Base-by-base conservation (phyloP, 2,329 filamentous ascomycete genomes). In the Pseudocercospora ulei region DNA sequence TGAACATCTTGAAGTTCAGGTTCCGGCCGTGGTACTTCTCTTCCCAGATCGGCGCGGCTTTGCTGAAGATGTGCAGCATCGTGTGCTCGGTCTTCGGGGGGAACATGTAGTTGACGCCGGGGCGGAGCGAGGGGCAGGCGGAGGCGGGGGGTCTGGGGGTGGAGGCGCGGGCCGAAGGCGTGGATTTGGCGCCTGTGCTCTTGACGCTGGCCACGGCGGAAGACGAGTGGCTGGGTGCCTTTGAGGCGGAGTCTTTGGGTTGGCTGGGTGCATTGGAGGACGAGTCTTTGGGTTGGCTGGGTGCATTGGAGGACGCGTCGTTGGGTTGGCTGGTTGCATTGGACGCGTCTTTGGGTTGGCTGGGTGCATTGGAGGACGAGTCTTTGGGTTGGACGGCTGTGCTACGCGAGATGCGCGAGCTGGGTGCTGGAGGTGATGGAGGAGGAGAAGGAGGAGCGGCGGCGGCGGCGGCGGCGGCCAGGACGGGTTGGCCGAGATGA, bases 1-100 rank as follows among this genome's bases (percentile, higher is more conserved):
- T 52, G 42, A 58, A 60, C n/a, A 56, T 54, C 27, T 59, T 60
- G 46, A 60, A 57, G 8, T 40, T 34, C 34, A 50, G 34, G 1
- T 38, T 25, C 22, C 46, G 33, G 14, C 43, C 39, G 7, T 43
- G 27, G 22, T 51, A 52, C 25, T 48, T 46, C 3, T 36, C 43
- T 22, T 54, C 48, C 55, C 55, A 58, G 23, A 58, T 39, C 22
- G 46, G 48, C 3, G 39, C 31, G 14, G 45, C 44, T 35, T 53
- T 50, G 14, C 42, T 48, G 46, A 58, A 57, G 27, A 58, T 41
- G 39, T 58, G 56, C 19, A 58, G 41, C 18, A 52, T 51, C 7
- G 55, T 57, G 38, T 57, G 52, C 9, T 39, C 25, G 3, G 25
- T 31, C 22, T 44, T 49, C 18, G 39, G 30, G 4, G 54, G 48